Conservation (phyloP, 495 filamentous ascomycete species). For the Alectoria sarmentosa region DNA sequence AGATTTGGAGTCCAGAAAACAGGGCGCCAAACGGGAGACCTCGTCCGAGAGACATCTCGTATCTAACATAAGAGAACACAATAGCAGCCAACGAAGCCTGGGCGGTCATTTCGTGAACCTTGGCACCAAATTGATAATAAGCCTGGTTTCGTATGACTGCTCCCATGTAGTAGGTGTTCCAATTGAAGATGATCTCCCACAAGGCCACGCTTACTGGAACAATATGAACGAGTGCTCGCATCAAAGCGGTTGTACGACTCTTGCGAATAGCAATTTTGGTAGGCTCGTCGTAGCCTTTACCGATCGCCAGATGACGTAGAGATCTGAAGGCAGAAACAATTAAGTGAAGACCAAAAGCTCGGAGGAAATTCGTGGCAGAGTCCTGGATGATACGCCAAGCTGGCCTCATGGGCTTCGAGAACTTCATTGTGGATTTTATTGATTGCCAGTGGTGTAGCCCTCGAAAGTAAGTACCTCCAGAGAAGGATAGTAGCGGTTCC, state of each 20-base stretch:
- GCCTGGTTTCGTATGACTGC: slow-evolving; percentile 14
- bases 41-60: slow-evolving; percentile 14
- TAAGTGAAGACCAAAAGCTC: background rate
- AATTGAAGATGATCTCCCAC: slow-evolving; percentile 21
- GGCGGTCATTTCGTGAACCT: slow-evolving; percentile 27
- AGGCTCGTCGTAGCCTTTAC: slow-evolving; percentile 14
- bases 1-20: slow-evolving; percentile 25
- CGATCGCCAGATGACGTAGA: background rate
- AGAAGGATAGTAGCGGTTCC: no score
- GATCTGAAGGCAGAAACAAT: background rate
- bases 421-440: background rate
- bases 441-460: background rate
- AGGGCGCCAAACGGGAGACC: slow-evolving; percentile 24
- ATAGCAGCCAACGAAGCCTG: slow-evolving; percentile 26
- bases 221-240: slow-evolving; percentile 18
- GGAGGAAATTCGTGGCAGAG: background rate
- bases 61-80: slow-evolving; percentile 22
- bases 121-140: slow-evolving; percentile 26
- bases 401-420: background rate
- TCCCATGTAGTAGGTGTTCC: slow-evolving; percentile 21
- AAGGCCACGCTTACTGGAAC: slow-evolving; percentile 19
- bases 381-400: background rate
- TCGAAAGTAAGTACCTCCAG: background rate
- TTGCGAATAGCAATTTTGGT: slow-evolving; percentile 17
- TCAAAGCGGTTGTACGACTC: slow-evolving; percentile 12